Percentiles rank a stretch among this genome's conserved stretches.
phyloP scores from a whole-genome alignment of 495 filamentous ascomycete species.

The Platismatia glauca region DNA sequence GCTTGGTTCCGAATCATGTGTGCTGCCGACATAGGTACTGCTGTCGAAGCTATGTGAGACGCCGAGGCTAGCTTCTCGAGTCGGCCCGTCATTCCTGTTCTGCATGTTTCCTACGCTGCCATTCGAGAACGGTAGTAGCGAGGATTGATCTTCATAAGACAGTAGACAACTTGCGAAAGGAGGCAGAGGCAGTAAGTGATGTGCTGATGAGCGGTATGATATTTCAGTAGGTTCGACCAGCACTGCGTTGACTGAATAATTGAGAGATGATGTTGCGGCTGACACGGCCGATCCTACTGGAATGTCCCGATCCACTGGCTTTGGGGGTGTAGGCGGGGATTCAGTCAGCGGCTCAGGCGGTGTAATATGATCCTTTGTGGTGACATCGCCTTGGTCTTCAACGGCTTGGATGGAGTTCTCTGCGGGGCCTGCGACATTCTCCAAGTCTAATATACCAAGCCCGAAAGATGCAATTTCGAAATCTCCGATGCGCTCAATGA shows the following conservation, averaged over 20 bases:
- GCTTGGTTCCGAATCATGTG: conserved; percentile 74
- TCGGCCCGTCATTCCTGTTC: conserved; percentile 1
- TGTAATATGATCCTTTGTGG: not conserved
- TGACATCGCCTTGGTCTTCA: conserved; percentile 5
- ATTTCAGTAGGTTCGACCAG: not conserved
- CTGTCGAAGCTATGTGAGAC: conserved; percentile 51
- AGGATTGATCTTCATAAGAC: conserved; percentile 20
- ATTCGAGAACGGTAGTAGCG: conserved; percentile 6
- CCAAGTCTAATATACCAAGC: conserved; percentile 31
- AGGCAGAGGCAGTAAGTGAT: conserved; percentile 27
- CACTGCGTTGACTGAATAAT: not conserved
- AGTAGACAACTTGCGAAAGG: conserved; percentile 23
- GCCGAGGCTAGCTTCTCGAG: conserved; percentile 37
- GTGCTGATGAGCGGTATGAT: conserved; percentile 15
- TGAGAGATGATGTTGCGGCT: not conserved
- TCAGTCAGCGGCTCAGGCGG: conserved; percentile 12
- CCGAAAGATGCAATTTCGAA: conserved; percentile 70
- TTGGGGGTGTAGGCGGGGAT: conserved; percentile 16
- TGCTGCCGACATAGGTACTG: conserved; percentile 65
- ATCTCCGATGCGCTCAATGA: conserved; percentile 87
- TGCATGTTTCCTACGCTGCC: not conserved
- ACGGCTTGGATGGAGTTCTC: conserved; percentile 7
- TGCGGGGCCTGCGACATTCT: conserved; percentile 19
- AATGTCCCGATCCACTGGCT: not conserved
- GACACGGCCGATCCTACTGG: conserved; percentile 4